Base-by-base conservation (phyloP, 2,329 filamentous ascomycete genomes). In the Knufia fluminis region DNA sequence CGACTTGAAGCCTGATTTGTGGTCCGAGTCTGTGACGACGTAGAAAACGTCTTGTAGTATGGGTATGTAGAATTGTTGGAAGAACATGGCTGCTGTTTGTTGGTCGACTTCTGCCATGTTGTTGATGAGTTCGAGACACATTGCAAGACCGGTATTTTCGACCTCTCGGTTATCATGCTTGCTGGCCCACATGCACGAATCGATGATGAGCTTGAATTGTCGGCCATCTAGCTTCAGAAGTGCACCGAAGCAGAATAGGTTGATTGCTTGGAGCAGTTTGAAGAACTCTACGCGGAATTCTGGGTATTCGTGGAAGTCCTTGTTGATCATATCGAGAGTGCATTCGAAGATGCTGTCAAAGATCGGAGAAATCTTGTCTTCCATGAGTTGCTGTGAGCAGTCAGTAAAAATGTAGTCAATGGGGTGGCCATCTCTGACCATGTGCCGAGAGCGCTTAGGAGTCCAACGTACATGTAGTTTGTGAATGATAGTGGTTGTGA, bases 281-380 rank as follows among this genome's bases (percentile, higher is more conserved):
- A 98, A 98, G 70, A 98, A 98, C 68, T 97, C 91, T n/a, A 98
- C 92, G 51, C 94, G 85, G 66, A 98, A 92, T 67, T 98, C 92
- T 0, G 92, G 92, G 67, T 94, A 98, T 65, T 98, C 92, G 41
- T 94, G 96, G 69, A 98, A 98, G 69, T 98, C 92, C 72, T 98
- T 98, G 79, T 97, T 98, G 72, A 98, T 98, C 92, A 98, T 98
- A 62, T 95, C 89, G 50, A 98, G 75, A 2, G 92, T 98, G 73
- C 91, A 97, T 68, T 97, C 91, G 62, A 98, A 98, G 22, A 98
- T 88, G 59, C 91, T 94, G 68, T 97, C 90, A 86, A 98, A 95
- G 63, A 98, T 97, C 43, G 84, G 84, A 8, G 92, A 89, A 38
- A 98, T 88, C 68, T 97, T 92, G 64, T 97, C 92, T 66, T 97